phyloP scores from a whole-genome alignment of 1,284 basidiomycete genomes.

The Trametes polyzona region DNA sequence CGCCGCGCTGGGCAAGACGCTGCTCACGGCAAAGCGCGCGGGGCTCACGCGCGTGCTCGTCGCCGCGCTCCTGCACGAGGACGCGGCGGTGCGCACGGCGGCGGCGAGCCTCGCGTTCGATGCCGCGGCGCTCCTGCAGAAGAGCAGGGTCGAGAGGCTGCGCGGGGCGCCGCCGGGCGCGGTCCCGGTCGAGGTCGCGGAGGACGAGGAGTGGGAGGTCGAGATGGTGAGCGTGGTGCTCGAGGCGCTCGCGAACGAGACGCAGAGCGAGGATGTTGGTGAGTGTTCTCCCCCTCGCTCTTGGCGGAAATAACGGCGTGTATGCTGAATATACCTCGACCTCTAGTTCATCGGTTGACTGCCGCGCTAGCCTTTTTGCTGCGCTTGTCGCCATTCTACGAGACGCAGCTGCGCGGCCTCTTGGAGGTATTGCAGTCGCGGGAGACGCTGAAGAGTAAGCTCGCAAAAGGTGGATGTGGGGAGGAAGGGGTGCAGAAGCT shows the following conservation, averaged over 20 bases:
- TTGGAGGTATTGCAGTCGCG: constrained; percentile 74
- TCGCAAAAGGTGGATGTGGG: constrained; percentile 52
- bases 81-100: constrained; percentile 72
- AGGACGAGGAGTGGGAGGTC: constrained; percentile 80
- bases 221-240: constrained; percentile 81
- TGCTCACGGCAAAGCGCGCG: constrained; percentile 45
- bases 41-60: constrained; percentile 53
- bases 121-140: constrained; percentile 67
- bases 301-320: background rate
- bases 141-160: constrained; percentile 50
- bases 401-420: constrained; percentile 54
- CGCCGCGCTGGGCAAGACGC: constrained; percentile 51
- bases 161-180: constrained; percentile 35
- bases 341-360: constrained; percentile 75
- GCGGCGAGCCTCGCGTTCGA: constrained; percentile 86
- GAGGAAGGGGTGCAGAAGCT: constrained; percentile 61
- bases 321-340: background rate
- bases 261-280: constrained; percentile 79
- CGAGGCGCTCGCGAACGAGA: constrained; percentile 74
- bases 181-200: constrained; percentile 40
- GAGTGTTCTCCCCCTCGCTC: constrained; percentile 38
- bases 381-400: constrained; percentile 68
- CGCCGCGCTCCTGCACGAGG: constrained; percentile 68
- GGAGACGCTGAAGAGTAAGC: constrained; percentile 55
- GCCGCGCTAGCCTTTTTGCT: constrained; percentile 77